A percentile compares a stretch with the other conserved stretches of the same genome.
Conservation (phyloP, 257 asterid genomes). For the Gentiana dahurica region DNA sequence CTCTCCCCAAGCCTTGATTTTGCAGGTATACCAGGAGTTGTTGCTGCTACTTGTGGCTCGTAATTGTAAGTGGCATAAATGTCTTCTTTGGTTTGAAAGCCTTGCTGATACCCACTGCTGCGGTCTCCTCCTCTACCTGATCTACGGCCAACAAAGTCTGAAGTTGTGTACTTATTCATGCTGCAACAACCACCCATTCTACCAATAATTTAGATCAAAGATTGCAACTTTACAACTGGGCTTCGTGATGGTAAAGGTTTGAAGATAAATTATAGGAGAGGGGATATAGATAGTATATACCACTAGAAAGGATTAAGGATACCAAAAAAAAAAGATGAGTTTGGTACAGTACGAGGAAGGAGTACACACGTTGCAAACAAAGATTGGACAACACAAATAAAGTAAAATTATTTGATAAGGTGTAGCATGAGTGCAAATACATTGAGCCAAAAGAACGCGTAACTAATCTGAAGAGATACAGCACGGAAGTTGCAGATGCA, state of each 20-base stretch:
- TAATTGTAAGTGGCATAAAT: conserved; percentile 8
- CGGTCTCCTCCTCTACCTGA: conserved; percentile 14
- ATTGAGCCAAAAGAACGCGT: too few relatives aligned
- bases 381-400: too few relatives aligned
- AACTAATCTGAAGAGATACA: too few relatives aligned
- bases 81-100: conserved; percentile 27
- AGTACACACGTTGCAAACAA: too few relatives aligned
- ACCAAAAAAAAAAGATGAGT: too few relatives aligned
- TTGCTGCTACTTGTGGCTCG: conserved; percentile 14
- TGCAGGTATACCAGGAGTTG: conserved; percentile 14
- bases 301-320: too few relatives aligned
- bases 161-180: conserved; percentile 24
- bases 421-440: too few relatives aligned
- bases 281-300: too few relatives aligned
- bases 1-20: conserved; percentile 21
- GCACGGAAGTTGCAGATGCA: too few relatives aligned
- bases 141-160: conserved; percentile 25
- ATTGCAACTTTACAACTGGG: conserved; percentile 2
- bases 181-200: conserved; percentile 58
- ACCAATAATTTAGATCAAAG: conserved; percentile 5
- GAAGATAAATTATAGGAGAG: too few relatives aligned
- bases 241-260: neutral
- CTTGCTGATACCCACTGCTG: conserved; percentile 20
- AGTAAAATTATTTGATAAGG: too few relatives aligned
- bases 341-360: too few relatives aligned